phyloP scores from a whole-genome alignment of 1,139 yeast species.

The Pichia sp. region DNA sequence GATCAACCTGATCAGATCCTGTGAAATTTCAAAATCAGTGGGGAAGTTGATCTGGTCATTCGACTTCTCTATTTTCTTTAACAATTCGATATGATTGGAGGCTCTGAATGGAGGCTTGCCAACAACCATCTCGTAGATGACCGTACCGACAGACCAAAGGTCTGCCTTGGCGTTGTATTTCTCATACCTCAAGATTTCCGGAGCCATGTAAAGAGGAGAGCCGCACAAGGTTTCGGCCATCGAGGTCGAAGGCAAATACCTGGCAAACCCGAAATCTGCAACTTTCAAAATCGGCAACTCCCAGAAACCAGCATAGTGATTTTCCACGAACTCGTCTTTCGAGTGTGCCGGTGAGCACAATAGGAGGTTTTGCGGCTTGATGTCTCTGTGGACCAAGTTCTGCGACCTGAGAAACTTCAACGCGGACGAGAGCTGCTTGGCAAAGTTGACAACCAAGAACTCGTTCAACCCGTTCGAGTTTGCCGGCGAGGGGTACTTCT shows the following conservation, averaged over 20 bases:
- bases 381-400: conserved; percentile 84
- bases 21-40: conserved; percentile 51
- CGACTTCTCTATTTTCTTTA: conserved; percentile 76
- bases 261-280: conserved; percentile 97
- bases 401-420: conserved; percentile 73
- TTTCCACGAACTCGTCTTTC: conserved; percentile 50
- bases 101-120: conserved; percentile 97
- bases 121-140: conserved; percentile 86
- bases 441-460: conserved; percentile 72
- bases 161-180: conserved; percentile 97
- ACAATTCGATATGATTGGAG: conserved; percentile 81
- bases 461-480: conserved; percentile 76
- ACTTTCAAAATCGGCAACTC: conserved; percentile 86
- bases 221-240: conserved; percentile 98
- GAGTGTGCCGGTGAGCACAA: conserved; percentile 72
- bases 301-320: conserved; percentile 71
- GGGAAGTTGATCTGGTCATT: conserved; percentile 79
- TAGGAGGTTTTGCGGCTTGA: conserved; percentile 89
- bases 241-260: conserved; percentile 86
- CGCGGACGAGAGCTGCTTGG: conserved; percentile 84
- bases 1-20: conserved; percentile 64
- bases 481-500: conserved; percentile 76
- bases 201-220: conserved; percentile 97
- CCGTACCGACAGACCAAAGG: conserved; percentile 97
- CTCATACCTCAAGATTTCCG: conserved; percentile 89